Base-by-base conservation (phyloP, 1,139 yeast genomes). In the Eremothecium sinecaudum region DNA sequence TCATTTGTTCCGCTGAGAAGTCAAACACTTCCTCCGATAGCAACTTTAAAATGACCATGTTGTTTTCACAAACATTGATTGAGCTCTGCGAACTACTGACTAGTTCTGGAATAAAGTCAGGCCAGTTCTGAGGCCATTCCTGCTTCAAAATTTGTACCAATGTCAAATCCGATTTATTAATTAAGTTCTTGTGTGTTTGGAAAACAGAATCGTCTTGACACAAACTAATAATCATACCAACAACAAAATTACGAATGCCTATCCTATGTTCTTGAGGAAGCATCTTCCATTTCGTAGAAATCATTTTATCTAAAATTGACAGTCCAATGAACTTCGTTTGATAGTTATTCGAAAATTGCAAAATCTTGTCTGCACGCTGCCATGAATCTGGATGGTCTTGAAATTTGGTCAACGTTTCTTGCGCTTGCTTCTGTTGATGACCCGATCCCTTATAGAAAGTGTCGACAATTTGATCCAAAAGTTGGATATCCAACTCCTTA, bases 51-150 rank as follows among this genome's bases (percentile, higher is more conserved):
- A 92, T 87, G 44, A 79, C 76, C 97, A 90, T 90, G 61, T 90
- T 90, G 63, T 90, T 90, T 61, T 90, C 98, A 64, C 98, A 92
- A 32, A 90, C 95, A 50, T 86, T 87, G 59, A 81, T 75, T 27
- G 93, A 80, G 13, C 92, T 75, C 43, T 84, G 74, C 34, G 94
- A 79, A 45, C 94, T 79, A 43, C 71, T 71, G 28, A 90, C 92
- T 43, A 90, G 73, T 57, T 92, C 98, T 10, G 97, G 95, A 35
- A 90, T 80, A 52, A 92, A 90, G 49, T 81, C 83, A 15, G 97
- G 97, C 99, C 99, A 90, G 56, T 86, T 82, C 48, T 79, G 86
- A 25, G 99, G 99, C 99, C 99, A 90, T 57, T 90, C 99, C 61
- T 92, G 97, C 56, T 90, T 90, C 53, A 90, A 73, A 34, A 90